phyloP scores from a whole-genome alignment of 2,329 filamentous ascomycete genomes.

The Fusarium drepaniforme region DNA sequence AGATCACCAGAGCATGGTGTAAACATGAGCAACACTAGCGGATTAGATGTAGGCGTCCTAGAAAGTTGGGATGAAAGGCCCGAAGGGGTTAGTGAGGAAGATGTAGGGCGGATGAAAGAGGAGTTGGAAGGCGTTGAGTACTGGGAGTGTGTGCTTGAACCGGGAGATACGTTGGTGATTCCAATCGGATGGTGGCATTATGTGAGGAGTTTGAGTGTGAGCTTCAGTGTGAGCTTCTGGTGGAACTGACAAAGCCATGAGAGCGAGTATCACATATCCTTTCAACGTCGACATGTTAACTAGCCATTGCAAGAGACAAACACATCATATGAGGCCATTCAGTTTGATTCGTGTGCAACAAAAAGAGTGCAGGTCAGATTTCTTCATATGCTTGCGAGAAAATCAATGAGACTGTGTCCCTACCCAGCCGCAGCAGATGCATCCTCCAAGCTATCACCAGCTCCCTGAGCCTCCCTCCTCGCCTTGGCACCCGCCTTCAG shows the following conservation, averaged over 20 bases:
- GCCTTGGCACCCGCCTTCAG: slow-evolving; percentile 73
- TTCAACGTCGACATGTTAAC: not conserved
- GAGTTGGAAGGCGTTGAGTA: slow-evolving; percentile 72
- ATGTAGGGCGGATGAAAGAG: slow-evolving; percentile 53
- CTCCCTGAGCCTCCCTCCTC: slow-evolving; percentile 57
- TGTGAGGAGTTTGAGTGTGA: slow-evolving; percentile 84
- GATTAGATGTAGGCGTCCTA: slow-evolving; percentile 79
- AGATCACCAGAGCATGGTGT: slow-evolving; percentile 76
- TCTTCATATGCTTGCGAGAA: not conserved
- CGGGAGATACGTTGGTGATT: slow-evolving; percentile 89
- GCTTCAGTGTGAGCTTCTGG: slow-evolving; percentile 98
- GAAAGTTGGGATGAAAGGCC: slow-evolving; percentile 68
- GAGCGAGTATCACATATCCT: not conserved
- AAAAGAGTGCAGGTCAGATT: slow-evolving; percentile 20
- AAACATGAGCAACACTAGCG: slow-evolving; percentile 93
- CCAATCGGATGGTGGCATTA: slow-evolving; percentile 99
- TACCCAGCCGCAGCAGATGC: slow-evolving; percentile 36
- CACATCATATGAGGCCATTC: not conserved
- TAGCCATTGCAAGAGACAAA: not conserved
- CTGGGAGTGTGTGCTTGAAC: slow-evolving; percentile 81
- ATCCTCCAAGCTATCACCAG: slow-evolving; percentile 51
- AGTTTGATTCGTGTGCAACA: not conserved
- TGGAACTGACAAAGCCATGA: slow-evolving; percentile 70
- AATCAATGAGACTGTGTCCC: not conserved
- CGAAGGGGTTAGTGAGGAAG: slow-evolving; percentile 43